A percentile compares a stretch with the other conserved stretches of the same genome.
These are phyloP conservation scores for Mortierella antarctica DNA, from an alignment of 192 early-diverging fungal species.

Conservation along the genomic window DNA sequence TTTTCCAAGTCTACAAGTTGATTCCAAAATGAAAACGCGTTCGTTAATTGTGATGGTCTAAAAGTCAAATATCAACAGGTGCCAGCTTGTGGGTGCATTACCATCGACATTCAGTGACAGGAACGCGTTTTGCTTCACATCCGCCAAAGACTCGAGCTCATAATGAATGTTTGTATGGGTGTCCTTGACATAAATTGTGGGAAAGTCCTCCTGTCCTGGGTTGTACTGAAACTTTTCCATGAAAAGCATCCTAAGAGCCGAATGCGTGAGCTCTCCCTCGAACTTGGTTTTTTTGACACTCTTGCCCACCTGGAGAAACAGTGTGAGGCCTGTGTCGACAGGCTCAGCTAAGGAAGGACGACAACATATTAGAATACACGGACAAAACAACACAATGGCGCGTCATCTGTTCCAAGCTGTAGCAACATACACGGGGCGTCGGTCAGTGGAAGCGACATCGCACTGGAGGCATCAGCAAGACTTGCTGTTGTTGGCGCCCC, in stretches of 20 bases:
- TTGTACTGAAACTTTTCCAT: constrained; percentile 77
- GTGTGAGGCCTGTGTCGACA: constrained; percentile 33
- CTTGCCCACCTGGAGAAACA: constrained; percentile 74
- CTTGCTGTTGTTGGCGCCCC: background rate
- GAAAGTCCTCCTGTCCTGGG: constrained; percentile 71
- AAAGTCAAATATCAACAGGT: background rate
- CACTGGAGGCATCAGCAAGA: background rate
- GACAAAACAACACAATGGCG: background rate
- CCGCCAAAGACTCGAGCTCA: constrained; percentile 71
- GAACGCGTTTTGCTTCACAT: constrained; percentile 70
- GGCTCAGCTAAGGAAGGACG: constrained; percentile 7
- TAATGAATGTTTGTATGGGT: constrained; percentile 63
- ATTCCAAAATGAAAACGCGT: background rate
- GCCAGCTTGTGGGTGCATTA: constrained; percentile 18
- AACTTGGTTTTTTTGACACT: constrained; percentile 67
- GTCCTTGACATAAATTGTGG: constrained; percentile 76
- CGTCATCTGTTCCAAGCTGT: background rate
- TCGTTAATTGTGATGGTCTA: background rate
- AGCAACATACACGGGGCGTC: background rate
- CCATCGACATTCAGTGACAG: constrained; percentile 65
- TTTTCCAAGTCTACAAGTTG: constrained; percentile 44
- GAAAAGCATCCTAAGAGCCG: constrained; percentile 73
- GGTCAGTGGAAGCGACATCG: constrained; percentile 4
- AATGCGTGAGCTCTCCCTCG: constrained; percentile 63
- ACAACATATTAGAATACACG: background rate